These are phyloP conservation scores for Ophiostoma piceae DNA, from an alignment of 2,329 filamentous ascomycete species.

Conservation along the genomic window DNA sequence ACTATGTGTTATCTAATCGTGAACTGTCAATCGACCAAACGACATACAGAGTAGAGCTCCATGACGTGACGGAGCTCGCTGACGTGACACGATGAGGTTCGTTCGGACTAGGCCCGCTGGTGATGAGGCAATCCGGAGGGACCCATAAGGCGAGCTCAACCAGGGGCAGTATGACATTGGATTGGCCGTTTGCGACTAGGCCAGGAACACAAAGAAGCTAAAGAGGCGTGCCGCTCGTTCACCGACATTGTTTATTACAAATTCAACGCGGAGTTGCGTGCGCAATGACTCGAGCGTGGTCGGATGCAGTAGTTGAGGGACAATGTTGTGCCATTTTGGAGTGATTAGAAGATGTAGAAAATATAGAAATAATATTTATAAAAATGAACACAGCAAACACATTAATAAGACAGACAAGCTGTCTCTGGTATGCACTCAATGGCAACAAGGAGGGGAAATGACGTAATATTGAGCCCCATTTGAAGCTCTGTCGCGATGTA, in stretches of 20 bases:
- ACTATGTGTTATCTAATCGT: background rate
- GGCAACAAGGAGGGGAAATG: background rate
- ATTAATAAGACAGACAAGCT: background rate
- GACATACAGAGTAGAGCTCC: background rate
- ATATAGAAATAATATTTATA: background rate
- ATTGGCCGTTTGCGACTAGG: slow-evolving; percentile 7
- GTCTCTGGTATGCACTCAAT: background rate
- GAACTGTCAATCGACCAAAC: background rate
- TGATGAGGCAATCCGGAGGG: slow-evolving; percentile 7
- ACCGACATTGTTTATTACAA: slow-evolving; percentile 7
- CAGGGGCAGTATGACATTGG: background rate
- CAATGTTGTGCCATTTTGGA: background rate
- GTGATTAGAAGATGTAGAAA: background rate
- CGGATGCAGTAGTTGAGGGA: background rate
- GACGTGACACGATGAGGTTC: background rate
- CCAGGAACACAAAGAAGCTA: background rate
- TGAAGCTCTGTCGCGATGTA: slow-evolving; percentile 6
- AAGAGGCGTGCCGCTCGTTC: slow-evolving; percentile 1
- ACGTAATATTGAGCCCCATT: background rate
- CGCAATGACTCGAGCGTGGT: background rate
- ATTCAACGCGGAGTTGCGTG: background rate
- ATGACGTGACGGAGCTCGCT: background rate
- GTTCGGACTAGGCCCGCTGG: slow-evolving; percentile 2
- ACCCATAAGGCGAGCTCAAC: background rate
- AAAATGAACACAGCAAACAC: background rate